Evolutionary conservation across 495 filamentous ascomycete species (phyloP), one percentile per base, ranked within the genome.

Genomic region (Aspergillus hancockii): DNA sequence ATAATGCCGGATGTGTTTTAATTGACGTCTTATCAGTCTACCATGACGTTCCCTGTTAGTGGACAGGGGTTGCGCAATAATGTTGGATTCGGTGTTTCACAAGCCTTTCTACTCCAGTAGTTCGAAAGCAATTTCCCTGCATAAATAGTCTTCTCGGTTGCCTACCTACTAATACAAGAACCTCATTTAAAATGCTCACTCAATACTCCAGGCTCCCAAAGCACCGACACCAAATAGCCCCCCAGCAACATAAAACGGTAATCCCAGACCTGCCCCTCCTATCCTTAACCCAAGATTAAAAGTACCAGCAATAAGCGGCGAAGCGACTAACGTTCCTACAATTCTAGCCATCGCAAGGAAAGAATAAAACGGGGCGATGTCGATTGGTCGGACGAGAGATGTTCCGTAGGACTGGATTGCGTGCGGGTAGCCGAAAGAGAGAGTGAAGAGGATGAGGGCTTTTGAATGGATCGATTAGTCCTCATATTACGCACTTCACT

Each of bases 331-430:
- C 4, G 30, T 34, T 21, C 30, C 50, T 9, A 30, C 31, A 14
- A 52, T 36, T 12, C 50, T 19, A 21, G 21, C 31, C 7, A 52
- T 16, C 18, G 50, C 50, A 2, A 52, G 50, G 18, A 38, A 36
- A 12, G 50, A 52, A 38, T 52, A 52, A 14, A 52, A 52, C 9
- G 50, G 50, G 7, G 50, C 30, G 6, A 36, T 52, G 30, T 23
- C 50, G 38, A 52, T 25, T 1, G 14, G 30, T 23, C 21, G 31
- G 1, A 52, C n/a, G 2, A 52, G 50, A 1, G 50, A 52, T 36
- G 50, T 52, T 23, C 50, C 50, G 50, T 52, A 52, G 0, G 50
- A 52, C 18, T 52, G 50, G 4, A 36, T 52, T 10, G 50, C 31
- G 7, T 19, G 8, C 12, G 30, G 19, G 31, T 21, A 52, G 25